Conservation (phyloP, 371 early-diverging fungal genomes). For the Lichtheimia ornata region DNA sequence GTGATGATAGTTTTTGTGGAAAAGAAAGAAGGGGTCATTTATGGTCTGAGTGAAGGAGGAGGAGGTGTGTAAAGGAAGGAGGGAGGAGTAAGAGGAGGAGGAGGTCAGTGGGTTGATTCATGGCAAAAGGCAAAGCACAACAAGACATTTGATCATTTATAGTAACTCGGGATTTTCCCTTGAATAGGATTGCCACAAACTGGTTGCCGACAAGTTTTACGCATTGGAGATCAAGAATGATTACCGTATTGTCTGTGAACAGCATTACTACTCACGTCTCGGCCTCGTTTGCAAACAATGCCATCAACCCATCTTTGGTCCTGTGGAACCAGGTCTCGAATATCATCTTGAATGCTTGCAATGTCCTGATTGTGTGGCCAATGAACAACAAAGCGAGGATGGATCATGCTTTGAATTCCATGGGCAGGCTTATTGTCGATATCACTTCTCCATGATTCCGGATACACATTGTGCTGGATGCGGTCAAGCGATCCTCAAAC, state of each 20-base stretch:
- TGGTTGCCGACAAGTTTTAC: constrained; percentile 22
- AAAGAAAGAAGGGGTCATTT: no score
- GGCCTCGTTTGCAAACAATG: constrained; percentile 6
- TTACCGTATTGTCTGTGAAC: constrained; percentile 3
- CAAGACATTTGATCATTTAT: not conserved
- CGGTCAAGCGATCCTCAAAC: constrained; percentile 87
- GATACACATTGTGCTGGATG: constrained; percentile 95
- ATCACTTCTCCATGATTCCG: constrained; percentile 84
- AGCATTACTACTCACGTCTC: constrained; percentile 14
- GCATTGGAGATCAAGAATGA: constrained; percentile 11
- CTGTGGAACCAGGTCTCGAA: constrained; percentile 4
- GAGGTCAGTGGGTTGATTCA: not conserved
- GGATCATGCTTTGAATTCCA: constrained; percentile 85
- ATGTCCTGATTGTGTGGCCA: constrained; percentile 11
- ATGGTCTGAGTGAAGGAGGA: not conserved
- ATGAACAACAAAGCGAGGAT: not conserved
- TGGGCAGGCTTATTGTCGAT: constrained; percentile 84
- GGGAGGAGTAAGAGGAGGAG: not conserved
- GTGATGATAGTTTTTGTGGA: no score
- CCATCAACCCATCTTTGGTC: constrained; percentile 6
- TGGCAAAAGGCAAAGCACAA: not conserved
- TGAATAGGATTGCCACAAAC: constrained; percentile 17
- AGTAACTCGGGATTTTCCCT: not conserved
- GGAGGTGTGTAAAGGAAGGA: not conserved
- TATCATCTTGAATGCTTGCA: constrained; percentile 17